phyloP scores from a whole-genome alignment of 1,284 basidiomycete genomes.

The Fomes fomentarius region DNA sequence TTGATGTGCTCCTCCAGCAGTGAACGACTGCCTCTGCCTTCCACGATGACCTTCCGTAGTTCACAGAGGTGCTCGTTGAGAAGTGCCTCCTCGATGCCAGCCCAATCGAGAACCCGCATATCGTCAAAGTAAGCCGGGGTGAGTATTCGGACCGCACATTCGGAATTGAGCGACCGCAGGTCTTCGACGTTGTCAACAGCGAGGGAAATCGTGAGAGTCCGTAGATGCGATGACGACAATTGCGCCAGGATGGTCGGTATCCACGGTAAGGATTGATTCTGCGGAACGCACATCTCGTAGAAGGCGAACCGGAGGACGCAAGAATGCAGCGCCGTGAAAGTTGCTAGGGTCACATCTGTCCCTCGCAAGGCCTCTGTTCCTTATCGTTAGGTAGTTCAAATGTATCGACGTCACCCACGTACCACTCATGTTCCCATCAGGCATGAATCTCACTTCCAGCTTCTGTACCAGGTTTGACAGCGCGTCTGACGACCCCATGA shows the following conservation, averaged over 20 bases:
- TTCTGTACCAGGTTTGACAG: slow-evolving; percentile 5
- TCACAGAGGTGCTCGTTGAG: slow-evolving; percentile 3
- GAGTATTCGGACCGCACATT: slow-evolving; percentile 29
- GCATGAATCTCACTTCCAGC: slow-evolving; percentile 10
- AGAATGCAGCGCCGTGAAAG: slow-evolving; percentile 18
- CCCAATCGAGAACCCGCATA: slow-evolving; percentile 29
- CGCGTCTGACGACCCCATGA: background rate
- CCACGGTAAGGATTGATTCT: slow-evolving; percentile 26
- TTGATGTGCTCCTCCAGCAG: slow-evolving; percentile 10
- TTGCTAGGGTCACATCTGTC: slow-evolving; percentile 11
- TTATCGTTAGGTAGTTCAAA: background rate
- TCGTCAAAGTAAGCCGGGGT: slow-evolving; percentile 27
- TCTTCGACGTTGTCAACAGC: slow-evolving; percentile 30
- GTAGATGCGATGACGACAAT: slow-evolving; percentile 20
- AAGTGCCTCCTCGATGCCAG: slow-evolving; percentile 13
- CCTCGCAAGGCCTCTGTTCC: slow-evolving; percentile 12
- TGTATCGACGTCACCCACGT: background rate
- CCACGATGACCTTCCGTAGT: slow-evolving; percentile 17
- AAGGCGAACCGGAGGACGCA: slow-evolving; percentile 25
- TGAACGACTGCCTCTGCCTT: slow-evolving; percentile 16
- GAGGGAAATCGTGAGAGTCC: slow-evolving; percentile 21
- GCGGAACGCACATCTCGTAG: slow-evolving; percentile 31
- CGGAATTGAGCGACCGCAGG: slow-evolving; percentile 28
- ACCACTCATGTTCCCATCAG: slow-evolving; percentile 15
- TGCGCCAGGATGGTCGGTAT: slow-evolving; percentile 24